A percentile compares a stretch with the other conserved stretches of the same genome.
These are phyloP conservation scores for Ceratocystis smalleyi DNA, from an alignment of 2,329 filamentous ascomycete genomes.

Conservation along the genomic window DNA sequence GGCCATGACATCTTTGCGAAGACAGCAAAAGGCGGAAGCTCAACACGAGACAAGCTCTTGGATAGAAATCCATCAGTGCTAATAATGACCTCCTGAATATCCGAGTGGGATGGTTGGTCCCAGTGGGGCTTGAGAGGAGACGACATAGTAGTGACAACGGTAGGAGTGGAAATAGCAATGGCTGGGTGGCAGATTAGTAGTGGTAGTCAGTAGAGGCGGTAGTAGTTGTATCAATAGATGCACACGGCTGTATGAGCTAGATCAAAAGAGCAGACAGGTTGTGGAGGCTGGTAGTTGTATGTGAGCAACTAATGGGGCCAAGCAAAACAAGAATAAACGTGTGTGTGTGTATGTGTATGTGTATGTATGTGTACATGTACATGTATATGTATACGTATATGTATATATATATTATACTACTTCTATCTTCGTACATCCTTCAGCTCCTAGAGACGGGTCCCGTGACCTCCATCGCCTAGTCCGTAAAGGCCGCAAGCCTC, in stretches of 20 bases:
- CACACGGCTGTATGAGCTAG: background rate
- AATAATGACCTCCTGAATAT: constrained; percentile 41
- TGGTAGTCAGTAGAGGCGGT: background rate
- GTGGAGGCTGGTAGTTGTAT: background rate
- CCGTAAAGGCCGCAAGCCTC: background rate
- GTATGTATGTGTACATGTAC: background rate
- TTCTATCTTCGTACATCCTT: background rate
- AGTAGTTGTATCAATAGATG: background rate
- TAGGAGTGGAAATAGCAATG: background rate
- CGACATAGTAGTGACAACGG: constrained; percentile 26
- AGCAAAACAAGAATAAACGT: no score
- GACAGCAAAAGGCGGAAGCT: constrained; percentile 45
- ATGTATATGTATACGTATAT: no score
- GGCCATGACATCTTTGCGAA: constrained; percentile 53
- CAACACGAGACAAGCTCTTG: constrained; percentile 41
- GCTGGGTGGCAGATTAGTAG: background rate
- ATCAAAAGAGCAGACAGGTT: background rate
- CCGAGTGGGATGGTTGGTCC: constrained; percentile 44
- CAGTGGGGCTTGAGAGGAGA: constrained; percentile 43
- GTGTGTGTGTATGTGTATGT: background rate
- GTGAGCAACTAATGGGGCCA: background rate
- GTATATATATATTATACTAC: background rate
- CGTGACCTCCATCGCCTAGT: constrained; percentile 1
- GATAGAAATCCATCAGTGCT: constrained; percentile 40
- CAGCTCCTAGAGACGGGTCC: background rate